Base-by-base conservation (phyloP, 192 early-diverging fungal species). In the Backusella circina region DNA sequence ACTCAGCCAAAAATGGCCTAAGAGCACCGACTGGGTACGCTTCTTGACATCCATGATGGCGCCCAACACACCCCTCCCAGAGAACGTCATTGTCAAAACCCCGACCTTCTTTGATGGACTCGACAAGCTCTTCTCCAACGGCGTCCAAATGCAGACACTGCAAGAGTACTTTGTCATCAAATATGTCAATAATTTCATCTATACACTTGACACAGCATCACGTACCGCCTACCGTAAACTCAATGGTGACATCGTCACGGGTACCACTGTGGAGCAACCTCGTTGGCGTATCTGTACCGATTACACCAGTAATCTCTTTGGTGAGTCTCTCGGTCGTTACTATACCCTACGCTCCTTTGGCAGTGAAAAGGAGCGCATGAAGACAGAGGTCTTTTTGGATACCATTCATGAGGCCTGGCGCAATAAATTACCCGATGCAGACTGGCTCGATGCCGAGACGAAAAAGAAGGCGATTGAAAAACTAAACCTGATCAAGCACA, bases 401-500 rank as follows among this genome's bases (percentile, higher is more conserved):
- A 75, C 70, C 21, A 76, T 88, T 32, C 82, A 82, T 16, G 72
- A 75, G 8, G 78, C 80, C 21, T 89, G 84, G 70, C 12, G 39
- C 13, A 72, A 80, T 26, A n/a, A 57, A 0, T 70, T 88, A 16
- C 76, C 79, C 61, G 33, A 71, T 18, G 68, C 85, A 2, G 65
- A 78, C 5, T 88, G 87, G 87, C 71, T 88, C 15, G 87, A 88
- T 72, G 30, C 71, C 28, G 61, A 66, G 2, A 88, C 87, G 3
- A 74, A 73, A 18, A 28, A 77, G 12, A 74, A 66, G 4, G 87
- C 87, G 2, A 72, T 84, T 12, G 68, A 80, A 61, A 61, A 75
- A 67, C 32, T 92, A 0, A 80, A 86, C 73, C 71, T 82, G 26
- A 86, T 93, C 47, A 71, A 83, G 23, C 79, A 86, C 69, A 88